Base-by-base conservation (phyloP, 495 filamentous ascomycete genomes). In the Aspergillus carlsbadensis region DNA sequence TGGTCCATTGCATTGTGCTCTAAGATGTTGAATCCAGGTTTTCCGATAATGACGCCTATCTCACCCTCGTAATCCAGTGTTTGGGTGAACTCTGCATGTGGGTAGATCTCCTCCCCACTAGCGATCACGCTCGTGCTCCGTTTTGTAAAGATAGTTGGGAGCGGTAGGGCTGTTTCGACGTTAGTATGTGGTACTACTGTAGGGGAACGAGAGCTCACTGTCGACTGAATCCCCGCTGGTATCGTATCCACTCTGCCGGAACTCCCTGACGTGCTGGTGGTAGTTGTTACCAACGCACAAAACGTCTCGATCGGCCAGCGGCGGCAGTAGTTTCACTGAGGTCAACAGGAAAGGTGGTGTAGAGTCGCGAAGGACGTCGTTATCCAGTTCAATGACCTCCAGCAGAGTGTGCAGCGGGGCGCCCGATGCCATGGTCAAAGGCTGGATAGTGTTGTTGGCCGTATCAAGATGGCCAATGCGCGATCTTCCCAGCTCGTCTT, bases 251-350 rank as follows among this genome's bases (percentile, higher is more conserved):
- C 73, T 78, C 3, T 63, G 65, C 52, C 79, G 78, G 62, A 80
- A 81, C 54, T 81, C 77, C 13, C 54, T 65, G 6, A 75, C 73
- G 60, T 84, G 81, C 53, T 81, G 77, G 26, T 63, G 68, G 64
- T 84, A 84, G 46, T 84, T 83, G 63, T 83, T 82, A 6, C 80
- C 81, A 11, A 84, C 74, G 4, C 73, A 74, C 1, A 83, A 65
- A 7, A 84, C 63, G 62, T 83, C 81, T n/a, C 80, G 70, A 7
- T 68, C 78, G 7, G 68, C 63, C 54, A 84, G 69, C 0, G 81
- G 75, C 0, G 81, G 66, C 2, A 80, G 70, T 8, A 78, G 50
- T 44, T 75, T 71, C 13, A 77, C 74, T 1, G 63, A 66, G 24
- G 60, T 66, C 10, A 73, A 60, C 29, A 68, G 57, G 26, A 81